These are phyloP conservation scores for Penicillium egyptiacum DNA, from an alignment of 495 filamentous ascomycete genomes.

Conservation along the genomic window DNA sequence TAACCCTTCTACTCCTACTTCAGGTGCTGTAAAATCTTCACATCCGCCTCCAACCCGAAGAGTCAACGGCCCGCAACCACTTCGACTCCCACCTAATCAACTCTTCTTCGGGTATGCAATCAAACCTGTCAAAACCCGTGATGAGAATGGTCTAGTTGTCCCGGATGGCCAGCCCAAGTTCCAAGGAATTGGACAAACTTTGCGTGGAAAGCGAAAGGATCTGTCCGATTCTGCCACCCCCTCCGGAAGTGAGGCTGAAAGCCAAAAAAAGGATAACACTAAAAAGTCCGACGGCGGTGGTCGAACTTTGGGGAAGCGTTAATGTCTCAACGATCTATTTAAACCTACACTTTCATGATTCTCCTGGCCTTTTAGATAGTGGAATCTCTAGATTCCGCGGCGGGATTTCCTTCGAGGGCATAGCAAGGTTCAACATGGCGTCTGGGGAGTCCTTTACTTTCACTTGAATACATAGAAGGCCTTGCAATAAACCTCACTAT, in stretches of 20 bases:
- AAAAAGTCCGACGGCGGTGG: slow-evolving; percentile 17
- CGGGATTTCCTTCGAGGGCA: slow-evolving; percentile 20
- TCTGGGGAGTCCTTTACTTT: slow-evolving; percentile 16
- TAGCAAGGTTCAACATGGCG: slow-evolving; percentile 33
- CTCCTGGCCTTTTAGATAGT: slow-evolving; percentile 14
- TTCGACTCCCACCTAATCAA: slow-evolving; percentile 83
- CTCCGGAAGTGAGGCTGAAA: slow-evolving; percentile 34
- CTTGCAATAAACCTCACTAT: not conserved
- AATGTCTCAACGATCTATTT: slow-evolving; percentile 14
- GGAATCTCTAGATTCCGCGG: slow-evolving; percentile 18
- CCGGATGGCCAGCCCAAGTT: slow-evolving; percentile 74
- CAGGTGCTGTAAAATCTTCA: slow-evolving; percentile 60
- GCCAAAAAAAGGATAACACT: slow-evolving; percentile 27
- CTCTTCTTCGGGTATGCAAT: slow-evolving; percentile 95
- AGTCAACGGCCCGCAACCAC: slow-evolving; percentile 80
- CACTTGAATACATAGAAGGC: slow-evolving; percentile 1
- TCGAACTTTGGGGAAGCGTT: slow-evolving; percentile 29
- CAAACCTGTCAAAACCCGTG: slow-evolving; percentile 79
- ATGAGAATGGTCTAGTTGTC: slow-evolving; percentile 60
- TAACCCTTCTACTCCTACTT: slow-evolving; percentile 76
- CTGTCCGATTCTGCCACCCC: slow-evolving; percentile 38
- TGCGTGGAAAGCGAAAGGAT: slow-evolving; percentile 64
- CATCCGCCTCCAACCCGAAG: slow-evolving; percentile 46
- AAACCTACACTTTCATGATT: slow-evolving; percentile 12
- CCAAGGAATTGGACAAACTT: slow-evolving; percentile 83